Evolutionary conservation across 2,329 filamentous ascomycete species (phyloP).

Genomic region (Fusarium incarnatum): DNA sequence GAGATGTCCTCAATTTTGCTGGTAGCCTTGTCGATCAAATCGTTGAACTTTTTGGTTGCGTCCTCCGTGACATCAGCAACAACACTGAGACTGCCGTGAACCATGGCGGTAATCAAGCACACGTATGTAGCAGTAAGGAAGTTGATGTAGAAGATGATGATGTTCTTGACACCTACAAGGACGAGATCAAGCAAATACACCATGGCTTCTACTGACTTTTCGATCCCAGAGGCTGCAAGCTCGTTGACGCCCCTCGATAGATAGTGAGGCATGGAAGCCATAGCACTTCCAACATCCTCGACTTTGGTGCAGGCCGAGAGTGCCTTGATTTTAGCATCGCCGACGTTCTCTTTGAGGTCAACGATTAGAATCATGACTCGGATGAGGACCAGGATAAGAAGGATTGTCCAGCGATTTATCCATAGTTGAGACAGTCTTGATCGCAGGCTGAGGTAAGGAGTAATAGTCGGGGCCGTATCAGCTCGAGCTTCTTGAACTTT

Average conservation of each 20-base stretch:
- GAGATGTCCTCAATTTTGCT: conserved; percentile 69
- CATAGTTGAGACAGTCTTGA: conserved; percentile 94
- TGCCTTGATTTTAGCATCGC: conserved; percentile 81
- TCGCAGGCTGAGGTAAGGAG: conserved; percentile 90
- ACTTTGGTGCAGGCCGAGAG: conserved; percentile 91
- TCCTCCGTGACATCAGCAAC: conserved; percentile 66
- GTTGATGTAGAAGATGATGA: conserved; percentile 92
- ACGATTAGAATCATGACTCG: conserved; percentile 82
- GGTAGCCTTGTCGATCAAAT: conserved; percentile 67
- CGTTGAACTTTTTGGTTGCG: conserved; percentile 62
- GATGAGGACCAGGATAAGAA: conserved; percentile 86
- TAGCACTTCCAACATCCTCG: conserved; percentile 90
- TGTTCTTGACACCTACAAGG: conserved; percentile 84
- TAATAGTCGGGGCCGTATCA: conserved; percentile 76
- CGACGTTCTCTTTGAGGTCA: conserved; percentile 78
- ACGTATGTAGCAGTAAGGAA: conserved; percentile 90
- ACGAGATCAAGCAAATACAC: conserved; percentile 82
- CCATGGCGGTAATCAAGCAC: conserved; percentile 86
- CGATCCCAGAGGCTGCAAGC: conserved; percentile 82
- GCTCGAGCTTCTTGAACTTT: conserved; percentile 52
- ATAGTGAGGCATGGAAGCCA: conserved; percentile 99
- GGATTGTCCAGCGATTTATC: conserved; percentile 97
- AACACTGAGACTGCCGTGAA: conserved; percentile 81
- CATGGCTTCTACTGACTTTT: conserved; percentile 82
- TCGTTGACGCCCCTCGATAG: conserved; percentile 90